Evolutionary conservation across 2,329 filamentous ascomycete genomes (phyloP).

Genomic region (Colletotrichum tamarilloi): DNA sequence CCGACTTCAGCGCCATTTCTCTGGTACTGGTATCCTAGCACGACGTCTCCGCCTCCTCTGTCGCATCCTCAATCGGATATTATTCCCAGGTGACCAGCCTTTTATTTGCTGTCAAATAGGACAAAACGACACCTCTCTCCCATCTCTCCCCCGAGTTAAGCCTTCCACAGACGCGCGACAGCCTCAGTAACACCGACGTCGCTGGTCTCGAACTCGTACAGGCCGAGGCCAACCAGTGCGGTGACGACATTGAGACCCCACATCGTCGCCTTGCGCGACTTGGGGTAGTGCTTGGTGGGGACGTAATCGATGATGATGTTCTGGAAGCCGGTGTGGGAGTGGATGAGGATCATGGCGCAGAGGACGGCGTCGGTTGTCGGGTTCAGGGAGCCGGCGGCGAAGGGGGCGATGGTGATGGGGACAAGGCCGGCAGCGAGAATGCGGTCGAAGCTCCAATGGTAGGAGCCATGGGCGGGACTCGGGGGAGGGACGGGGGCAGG

Average conservation of each 20-base stretch:
- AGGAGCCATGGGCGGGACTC: slow-evolving; percentile 86
- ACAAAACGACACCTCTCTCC: background rate
- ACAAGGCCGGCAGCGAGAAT: slow-evolving; percentile 83
- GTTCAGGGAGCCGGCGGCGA: slow-evolving; percentile 91
- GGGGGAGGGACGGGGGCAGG: slow-evolving; percentile 79
- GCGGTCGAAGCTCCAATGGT: slow-evolving; percentile 98
- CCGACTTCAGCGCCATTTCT: slow-evolving; percentile 3
- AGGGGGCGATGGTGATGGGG: slow-evolving; percentile 89
- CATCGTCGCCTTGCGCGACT: slow-evolving; percentile 71
- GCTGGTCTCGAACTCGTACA: slow-evolving; percentile 99
- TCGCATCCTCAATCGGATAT: background rate
- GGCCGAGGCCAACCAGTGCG: slow-evolving; percentile 82
- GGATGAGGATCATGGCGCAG: slow-evolving; percentile 84
- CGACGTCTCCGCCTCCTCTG: background rate
- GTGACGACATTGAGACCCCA: slow-evolving; percentile 87
- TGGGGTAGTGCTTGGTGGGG: slow-evolving; percentile 76
- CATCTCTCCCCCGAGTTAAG: slow-evolving; percentile 56
- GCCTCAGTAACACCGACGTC: slow-evolving; percentile 94
- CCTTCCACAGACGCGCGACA: slow-evolving; percentile 89
- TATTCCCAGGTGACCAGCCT: background rate
- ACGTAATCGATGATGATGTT: slow-evolving; percentile 93
- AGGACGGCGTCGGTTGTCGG: slow-evolving; percentile 88
- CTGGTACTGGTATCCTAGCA: slow-evolving; percentile 3
- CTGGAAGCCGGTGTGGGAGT: slow-evolving; percentile 97
- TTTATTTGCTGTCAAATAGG: background rate